Base-by-base conservation (phyloP, 2,329 filamentous ascomycete species). In the Arthrobotrys iridis region DNA sequence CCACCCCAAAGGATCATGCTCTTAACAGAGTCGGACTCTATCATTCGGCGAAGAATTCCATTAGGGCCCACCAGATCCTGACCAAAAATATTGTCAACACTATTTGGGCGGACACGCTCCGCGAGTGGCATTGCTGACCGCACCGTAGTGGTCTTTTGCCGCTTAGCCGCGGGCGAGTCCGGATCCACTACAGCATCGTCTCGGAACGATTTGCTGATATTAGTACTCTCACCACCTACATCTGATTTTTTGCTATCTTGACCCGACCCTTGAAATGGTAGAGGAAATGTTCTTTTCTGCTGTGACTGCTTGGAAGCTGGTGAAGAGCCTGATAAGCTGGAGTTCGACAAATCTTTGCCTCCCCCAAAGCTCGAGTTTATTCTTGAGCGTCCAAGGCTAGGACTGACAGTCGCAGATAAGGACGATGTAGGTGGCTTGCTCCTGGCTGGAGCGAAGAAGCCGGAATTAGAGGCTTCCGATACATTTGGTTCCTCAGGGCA, bases 1-100 rank as follows among this genome's bases (percentile, higher is more conserved):
- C 87, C 88, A 30, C 92, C 92, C 92, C 95, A 99, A 11, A 99
- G 85, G 41, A 99, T 93, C 92, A 99, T 97, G 11, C 92, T 96
- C 0, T 95, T 94, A 30, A 98, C 89, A 3, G 91, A 87, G 79
- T 95, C 90, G 72, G 90, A 87, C 80, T 97, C 91, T 78, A 99
- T 96, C 72, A 98, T 86, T 28, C 90, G 89, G 2, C 94, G 89
- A 45, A 99, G 85, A 4, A 98, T 88, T n/a, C 95, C 95, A 30
- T 88, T 84, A 0, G 88, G 88, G 0, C 93, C 94, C 1, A 99
- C 93, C 0, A 99, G 88, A 46, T 97, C 93, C 83, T 99, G 95
- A 0, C 95, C 95, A 77, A 86, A 93, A 2, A 98, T 91, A 13
- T 97, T 90, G 80, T 97, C 92, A 5, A 99, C 86, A 0, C 86